Evolutionary conservation across 2,329 filamentous ascomycete genomes (phyloP).

Genomic region (Talaromyces sp.): DNA sequence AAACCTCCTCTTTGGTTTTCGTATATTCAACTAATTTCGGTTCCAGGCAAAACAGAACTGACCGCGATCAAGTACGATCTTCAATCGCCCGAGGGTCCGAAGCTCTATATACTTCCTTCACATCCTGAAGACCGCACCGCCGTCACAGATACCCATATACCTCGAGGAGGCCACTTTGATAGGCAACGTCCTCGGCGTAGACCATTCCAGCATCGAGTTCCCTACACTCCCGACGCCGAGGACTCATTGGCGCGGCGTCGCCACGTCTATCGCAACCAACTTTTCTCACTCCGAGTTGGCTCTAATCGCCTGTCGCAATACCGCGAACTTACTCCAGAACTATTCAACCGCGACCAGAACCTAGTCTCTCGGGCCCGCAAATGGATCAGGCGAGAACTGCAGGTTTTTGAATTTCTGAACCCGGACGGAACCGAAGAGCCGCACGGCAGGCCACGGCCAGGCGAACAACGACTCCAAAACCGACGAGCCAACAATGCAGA

Average conservation of each 20-base stretch:
- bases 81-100: constrained; percentile 48
- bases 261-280: constrained; percentile 64
- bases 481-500: constrained; percentile 66
- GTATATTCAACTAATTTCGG: not conserved
- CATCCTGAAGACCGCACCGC: constrained; percentile 17
- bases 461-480: constrained; percentile 30
- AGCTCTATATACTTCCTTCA: constrained; percentile 53
- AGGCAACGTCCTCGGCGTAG: constrained; percentile 15
- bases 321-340: constrained; percentile 62
- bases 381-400: constrained; percentile 78
- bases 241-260: constrained; percentile 58
- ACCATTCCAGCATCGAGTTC: constrained; percentile 17
- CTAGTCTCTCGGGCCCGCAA: constrained; percentile 70
- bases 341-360: constrained; percentile 59
- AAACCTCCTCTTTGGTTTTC: not conserved
- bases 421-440: constrained; percentile 23
- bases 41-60: constrained; percentile 48
- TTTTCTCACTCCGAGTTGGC: constrained; percentile 77
- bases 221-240: constrained; percentile 12
- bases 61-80: constrained; percentile 62
- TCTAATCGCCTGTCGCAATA: constrained; percentile 74
- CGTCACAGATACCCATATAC: not conserved
- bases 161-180: not conserved
- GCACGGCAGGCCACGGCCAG: constrained; percentile 21
- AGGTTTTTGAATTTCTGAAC: constrained; percentile 71